Percentiles rank a stretch among this genome's conserved stretches.
These are phyloP conservation scores for Monilinia polystroma DNA, from an alignment of 2,329 filamentous ascomycete species.

Conservation along the genomic window DNA sequence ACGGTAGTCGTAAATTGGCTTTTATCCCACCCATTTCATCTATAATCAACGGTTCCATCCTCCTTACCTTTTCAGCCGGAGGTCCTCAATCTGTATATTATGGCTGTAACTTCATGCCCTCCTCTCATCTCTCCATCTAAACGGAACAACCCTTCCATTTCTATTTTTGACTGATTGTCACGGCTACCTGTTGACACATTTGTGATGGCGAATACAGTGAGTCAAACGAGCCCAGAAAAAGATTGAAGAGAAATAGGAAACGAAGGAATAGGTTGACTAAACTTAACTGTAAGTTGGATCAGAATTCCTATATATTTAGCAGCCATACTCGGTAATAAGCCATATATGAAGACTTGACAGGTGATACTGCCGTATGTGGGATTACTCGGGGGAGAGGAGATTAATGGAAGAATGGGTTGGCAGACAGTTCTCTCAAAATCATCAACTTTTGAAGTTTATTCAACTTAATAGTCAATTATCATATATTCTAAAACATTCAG, in stretches of 20 bases:
- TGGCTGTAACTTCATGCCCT: slow-evolving; percentile 68
- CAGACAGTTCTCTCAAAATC: no score
- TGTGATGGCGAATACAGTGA: slow-evolving; percentile 35
- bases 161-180: slow-evolving; percentile 40
- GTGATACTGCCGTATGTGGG: slow-evolving; percentile 53
- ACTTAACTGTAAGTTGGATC: slow-evolving; percentile 62
- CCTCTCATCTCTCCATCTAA: slow-evolving; percentile 60
- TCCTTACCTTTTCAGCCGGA: slow-evolving; percentile 61
- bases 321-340: slow-evolving; percentile 57
- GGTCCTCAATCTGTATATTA: slow-evolving; percentile 63
- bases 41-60: slow-evolving; percentile 66
- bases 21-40: slow-evolving; percentile 63
- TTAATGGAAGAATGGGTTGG: slow-evolving; percentile 34
- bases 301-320: slow-evolving; percentile 62
- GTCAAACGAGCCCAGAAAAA: not conserved
- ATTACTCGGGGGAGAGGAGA: slow-evolving; percentile 57
- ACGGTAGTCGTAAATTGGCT: slow-evolving; percentile 61
- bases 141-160: slow-evolving; percentile 62
- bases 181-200: not conserved
- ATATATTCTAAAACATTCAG: no score
- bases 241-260: slow-evolving; percentile 39
- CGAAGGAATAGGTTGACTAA: slow-evolving; percentile 60
- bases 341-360: slow-evolving; percentile 44
- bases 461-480: no score
- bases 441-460: no score